Conservation (phyloP, 257 asterid species). For the Scutellaria barbata region DNA sequence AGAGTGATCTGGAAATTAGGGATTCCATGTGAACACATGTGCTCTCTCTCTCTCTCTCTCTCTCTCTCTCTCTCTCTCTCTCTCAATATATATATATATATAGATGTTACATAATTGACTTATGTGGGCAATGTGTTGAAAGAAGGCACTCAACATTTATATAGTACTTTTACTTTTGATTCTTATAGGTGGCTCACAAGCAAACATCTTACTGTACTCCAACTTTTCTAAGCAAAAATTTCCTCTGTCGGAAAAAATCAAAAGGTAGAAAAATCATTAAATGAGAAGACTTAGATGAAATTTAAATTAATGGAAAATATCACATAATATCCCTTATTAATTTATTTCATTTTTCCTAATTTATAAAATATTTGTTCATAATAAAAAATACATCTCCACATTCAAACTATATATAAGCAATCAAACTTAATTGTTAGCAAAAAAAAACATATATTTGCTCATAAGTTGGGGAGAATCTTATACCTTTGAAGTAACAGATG, state of each 20-base stretch:
- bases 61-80: constrained; percentile 12
- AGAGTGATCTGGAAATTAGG: constrained; percentile 45
- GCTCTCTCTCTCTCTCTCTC: constrained; percentile 25
- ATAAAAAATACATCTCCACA: no score
- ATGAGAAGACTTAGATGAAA: neutral
- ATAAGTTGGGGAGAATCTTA: no score
- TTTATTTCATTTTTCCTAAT: no score
- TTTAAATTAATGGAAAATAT: neutral
- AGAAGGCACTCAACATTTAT: constrained; percentile 9
- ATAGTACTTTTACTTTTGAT: constrained; percentile 18
- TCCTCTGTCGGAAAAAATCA: neutral
- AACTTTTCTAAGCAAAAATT: constrained; percentile 13
- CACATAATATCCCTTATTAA: no score
- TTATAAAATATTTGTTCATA: no score
- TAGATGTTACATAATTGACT: neutral
- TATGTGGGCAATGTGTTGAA: constrained; percentile 1
- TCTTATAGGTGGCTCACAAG: constrained; percentile 23
- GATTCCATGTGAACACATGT: constrained; percentile 46
- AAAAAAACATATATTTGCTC: no score
- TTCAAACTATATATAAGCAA: no score
- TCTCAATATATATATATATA: neutral
- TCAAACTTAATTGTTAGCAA: no score
- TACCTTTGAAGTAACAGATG: no score
- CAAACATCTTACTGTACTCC: constrained; percentile 6
- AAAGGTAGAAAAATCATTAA: neutral